phyloP scores from a whole-genome alignment of 176 grass and related monocot species.

The Carex myosuroides region DNA sequence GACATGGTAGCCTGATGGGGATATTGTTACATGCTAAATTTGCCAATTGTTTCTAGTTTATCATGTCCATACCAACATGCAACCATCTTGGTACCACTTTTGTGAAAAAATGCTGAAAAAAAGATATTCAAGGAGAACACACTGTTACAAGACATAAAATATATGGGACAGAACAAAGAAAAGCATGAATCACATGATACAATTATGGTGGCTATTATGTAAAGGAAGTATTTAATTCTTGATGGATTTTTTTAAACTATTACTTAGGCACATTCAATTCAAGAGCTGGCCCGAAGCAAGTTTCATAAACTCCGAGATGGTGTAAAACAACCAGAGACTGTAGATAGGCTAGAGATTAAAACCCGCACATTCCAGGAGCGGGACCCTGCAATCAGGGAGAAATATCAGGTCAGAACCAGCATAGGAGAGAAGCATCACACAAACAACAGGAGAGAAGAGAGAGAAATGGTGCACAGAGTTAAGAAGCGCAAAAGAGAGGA shows the following conservation, averaged over 20 bases:
- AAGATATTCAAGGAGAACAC: neutral
- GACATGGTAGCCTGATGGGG: neutral
- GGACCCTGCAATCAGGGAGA: neutral
- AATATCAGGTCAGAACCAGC: neutral
- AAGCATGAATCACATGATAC: neutral
- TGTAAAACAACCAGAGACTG: conserved; percentile 16
- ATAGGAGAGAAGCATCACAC: neutral
- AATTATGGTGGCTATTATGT: neutral
- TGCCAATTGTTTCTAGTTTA: neutral
- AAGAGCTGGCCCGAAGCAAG: conserved; percentile 92
- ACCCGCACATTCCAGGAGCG: neutral
- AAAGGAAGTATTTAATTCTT: neutral
- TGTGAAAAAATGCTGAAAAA: neutral
- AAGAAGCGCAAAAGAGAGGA: conserved; percentile 12
- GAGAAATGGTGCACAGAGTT: conserved; percentile 13
- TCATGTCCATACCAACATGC: neutral
- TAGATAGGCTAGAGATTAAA: neutral
- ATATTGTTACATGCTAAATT: neutral
- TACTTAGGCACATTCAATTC: conserved; percentile 84
- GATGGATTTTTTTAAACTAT: neutral
- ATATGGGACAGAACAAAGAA: neutral
- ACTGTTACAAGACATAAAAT: neutral
- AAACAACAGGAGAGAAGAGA: conserved; percentile 12
- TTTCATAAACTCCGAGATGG: conserved; percentile 76
- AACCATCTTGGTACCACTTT: neutral